phyloP scores from a whole-genome alignment of 306 rosid genomes.

The Dryas alaskensis region DNA sequence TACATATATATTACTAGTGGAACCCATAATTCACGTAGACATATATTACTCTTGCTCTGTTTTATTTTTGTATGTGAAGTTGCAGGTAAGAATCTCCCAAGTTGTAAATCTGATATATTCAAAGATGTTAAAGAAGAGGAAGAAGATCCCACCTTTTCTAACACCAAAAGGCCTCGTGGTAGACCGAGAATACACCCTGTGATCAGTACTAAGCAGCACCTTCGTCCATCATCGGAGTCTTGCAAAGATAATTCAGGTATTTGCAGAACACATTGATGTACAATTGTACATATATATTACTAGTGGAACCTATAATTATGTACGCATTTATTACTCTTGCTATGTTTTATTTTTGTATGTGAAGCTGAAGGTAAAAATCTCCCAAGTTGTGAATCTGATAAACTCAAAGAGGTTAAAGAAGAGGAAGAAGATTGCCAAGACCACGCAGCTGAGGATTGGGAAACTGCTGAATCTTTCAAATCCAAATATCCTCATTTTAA shows the following conservation, averaged over 20 bases:
- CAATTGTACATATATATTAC: too few species aligned
- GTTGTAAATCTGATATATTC: too few species aligned
- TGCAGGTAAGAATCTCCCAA: background rate
- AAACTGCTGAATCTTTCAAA: conserved; percentile 2
- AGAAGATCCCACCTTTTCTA: background rate
- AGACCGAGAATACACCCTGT: conserved; percentile 8
- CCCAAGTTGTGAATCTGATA: background rate
- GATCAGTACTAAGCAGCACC: background rate
- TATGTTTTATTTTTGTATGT: too few species aligned
- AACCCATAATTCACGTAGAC: background rate
- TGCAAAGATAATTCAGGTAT: too few species aligned
- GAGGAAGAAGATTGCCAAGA: background rate
- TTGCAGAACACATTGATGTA: too few species aligned
- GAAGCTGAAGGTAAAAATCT: background rate
- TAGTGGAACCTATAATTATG: too few species aligned
- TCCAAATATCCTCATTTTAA: conserved; percentile 8
- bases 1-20: too few species aligned
- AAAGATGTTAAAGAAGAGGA: background rate
- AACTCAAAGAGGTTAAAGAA: background rate
- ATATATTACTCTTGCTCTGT: background rate
- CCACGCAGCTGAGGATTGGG: background rate
- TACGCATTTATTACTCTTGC: too few species aligned
- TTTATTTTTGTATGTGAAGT: background rate
- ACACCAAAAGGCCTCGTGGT: background rate
- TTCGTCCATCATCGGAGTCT: background rate